These are phyloP conservation scores for Aspergillus oerlinghausenensis DNA, from an alignment of 2,329 filamentous ascomycete species.

Conservation along the genomic window DNA sequence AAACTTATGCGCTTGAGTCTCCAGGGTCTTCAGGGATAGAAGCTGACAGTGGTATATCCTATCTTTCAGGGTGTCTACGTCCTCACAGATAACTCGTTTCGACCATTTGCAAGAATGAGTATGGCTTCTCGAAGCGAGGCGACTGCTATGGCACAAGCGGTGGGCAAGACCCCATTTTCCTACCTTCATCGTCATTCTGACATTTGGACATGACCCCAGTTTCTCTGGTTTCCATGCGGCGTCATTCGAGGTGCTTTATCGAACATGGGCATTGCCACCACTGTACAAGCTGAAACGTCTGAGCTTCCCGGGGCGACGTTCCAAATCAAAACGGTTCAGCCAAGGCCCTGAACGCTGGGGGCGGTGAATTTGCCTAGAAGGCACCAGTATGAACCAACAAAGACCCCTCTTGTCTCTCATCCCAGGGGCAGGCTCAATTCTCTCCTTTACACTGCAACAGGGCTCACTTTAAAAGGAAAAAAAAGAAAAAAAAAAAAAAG, in stretches of 20 bases:
- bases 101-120: constrained; percentile 84
- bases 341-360: constrained; percentile 52
- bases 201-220: constrained; percentile 48
- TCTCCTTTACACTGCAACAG: not conserved
- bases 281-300: constrained; percentile 82
- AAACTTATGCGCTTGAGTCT: not conserved
- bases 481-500: constrained; percentile 2
- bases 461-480: not conserved
- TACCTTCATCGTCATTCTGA: not conserved
- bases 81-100: constrained; percentile 86
- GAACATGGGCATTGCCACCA: constrained; percentile 85
- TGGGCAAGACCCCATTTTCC: constrained; percentile 41
- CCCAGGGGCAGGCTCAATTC: not conserved
- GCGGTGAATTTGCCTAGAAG: not conserved
- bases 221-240: constrained; percentile 92
- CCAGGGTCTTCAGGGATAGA: not conserved
- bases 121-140: constrained; percentile 71
- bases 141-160: constrained; percentile 70
- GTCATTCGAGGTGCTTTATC: constrained; percentile 87
- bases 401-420: not conserved
- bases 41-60: constrained; percentile 2
- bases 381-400: not conserved
- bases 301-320: constrained; percentile 88
- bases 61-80: constrained; percentile 77
- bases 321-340: constrained; percentile 80